A percentile compares a stretch with the other conserved stretches of the same genome.
Evolutionary conservation across 1,284 basidiomycete genomes (phyloP).

Genomic region (Agroathelia rolfsii): DNA sequence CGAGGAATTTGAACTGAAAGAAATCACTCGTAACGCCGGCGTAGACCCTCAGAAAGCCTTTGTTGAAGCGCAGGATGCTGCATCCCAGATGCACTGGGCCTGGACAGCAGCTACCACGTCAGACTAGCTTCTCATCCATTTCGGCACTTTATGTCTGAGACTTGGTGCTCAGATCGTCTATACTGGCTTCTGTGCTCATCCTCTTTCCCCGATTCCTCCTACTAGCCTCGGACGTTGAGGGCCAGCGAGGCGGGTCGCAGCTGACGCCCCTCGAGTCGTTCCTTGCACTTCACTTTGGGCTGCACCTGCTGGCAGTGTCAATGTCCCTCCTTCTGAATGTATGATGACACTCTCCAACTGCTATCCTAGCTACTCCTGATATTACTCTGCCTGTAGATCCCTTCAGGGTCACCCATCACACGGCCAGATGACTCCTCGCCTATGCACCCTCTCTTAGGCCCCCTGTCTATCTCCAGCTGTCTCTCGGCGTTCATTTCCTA

Average conservation of each 20-base stretch:
- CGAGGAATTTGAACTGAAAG: too few relatives aligned
- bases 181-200: slow-evolving; percentile 34
- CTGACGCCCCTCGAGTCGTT: slow-evolving; percentile 61
- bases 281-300: slow-evolving; percentile 50
- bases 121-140: too few relatives aligned
- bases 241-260: too few relatives aligned
- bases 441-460: slow-evolving; percentile 52
- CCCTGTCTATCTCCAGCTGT: slow-evolving; percentile 40
- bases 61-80: too few relatives aligned
- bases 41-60: too few relatives aligned
- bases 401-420: slow-evolving; percentile 24
- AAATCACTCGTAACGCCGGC: too few relatives aligned
- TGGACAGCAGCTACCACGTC: too few relatives aligned
- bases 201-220: slow-evolving; percentile 53
- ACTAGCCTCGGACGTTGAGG: slow-evolving; percentile 44
- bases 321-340: slow-evolving; percentile 54
- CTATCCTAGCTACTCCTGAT: slow-evolving; percentile 6
- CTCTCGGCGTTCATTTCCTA: slow-evolving; percentile 56
- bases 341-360: slow-evolving; percentile 13
- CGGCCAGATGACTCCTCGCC: slow-evolving; percentile 13
- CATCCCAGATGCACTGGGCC: too few relatives aligned
- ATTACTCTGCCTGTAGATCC: slow-evolving; percentile 29
- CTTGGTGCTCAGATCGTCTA: slow-evolving; percentile 25
- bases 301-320: slow-evolving; percentile 44
- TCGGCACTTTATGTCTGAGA: slow-evolving; percentile 9